These are phyloP conservation scores for Myxozyma vanderwaltii DNA, from an alignment of 805 yeast species.

Conservation along the genomic window DNA sequence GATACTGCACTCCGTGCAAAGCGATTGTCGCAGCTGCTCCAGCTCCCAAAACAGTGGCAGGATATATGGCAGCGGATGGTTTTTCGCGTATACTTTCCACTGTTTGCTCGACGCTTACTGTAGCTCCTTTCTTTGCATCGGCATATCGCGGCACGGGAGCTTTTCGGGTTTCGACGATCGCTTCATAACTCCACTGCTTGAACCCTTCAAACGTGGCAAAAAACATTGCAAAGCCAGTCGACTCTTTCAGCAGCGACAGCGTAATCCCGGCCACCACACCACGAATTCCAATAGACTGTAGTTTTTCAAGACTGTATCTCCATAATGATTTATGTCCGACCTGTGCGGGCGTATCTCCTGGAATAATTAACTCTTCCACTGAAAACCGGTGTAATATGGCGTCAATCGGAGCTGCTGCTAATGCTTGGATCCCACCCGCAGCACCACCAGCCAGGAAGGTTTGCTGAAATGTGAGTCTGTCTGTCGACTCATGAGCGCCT, in stretches of 20 bases:
- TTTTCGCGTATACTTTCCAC: slow-evolving; percentile 15
- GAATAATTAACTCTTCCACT: slow-evolving; percentile 66
- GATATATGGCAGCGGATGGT: slow-evolving; percentile 48
- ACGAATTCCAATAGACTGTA: slow-evolving; percentile 70
- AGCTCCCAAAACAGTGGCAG: slow-evolving; percentile 72
- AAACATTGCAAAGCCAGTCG: slow-evolving; percentile 63
- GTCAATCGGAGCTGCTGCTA: slow-evolving; percentile 91
- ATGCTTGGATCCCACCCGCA: slow-evolving; percentile 86
- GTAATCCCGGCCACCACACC: slow-evolving; percentile 91
- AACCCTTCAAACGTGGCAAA: slow-evolving; percentile 61
- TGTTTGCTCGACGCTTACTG: slow-evolving; percentile 3
- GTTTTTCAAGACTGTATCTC: slow-evolving; percentile 69
- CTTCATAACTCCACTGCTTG: slow-evolving; percentile 45
- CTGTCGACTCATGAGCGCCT: background rate
- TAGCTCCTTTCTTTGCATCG: slow-evolving; percentile 12
- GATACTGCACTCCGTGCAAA: slow-evolving; percentile 78
- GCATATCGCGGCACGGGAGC: slow-evolving; percentile 31
- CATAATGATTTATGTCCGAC: slow-evolving; percentile 70
- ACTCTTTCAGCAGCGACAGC: slow-evolving; percentile 76
- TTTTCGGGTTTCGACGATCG: slow-evolving; percentile 17
- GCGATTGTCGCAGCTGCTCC: slow-evolving; percentile 86
- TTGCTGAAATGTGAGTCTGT: slow-evolving; percentile 52
- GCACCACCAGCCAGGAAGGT: slow-evolving; percentile 75
- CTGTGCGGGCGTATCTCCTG: background rate
- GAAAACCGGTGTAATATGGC: slow-evolving; percentile 83